Conservation (phyloP, 1,284 basidiomycete species). For the Ustilago bromivora region DNA sequence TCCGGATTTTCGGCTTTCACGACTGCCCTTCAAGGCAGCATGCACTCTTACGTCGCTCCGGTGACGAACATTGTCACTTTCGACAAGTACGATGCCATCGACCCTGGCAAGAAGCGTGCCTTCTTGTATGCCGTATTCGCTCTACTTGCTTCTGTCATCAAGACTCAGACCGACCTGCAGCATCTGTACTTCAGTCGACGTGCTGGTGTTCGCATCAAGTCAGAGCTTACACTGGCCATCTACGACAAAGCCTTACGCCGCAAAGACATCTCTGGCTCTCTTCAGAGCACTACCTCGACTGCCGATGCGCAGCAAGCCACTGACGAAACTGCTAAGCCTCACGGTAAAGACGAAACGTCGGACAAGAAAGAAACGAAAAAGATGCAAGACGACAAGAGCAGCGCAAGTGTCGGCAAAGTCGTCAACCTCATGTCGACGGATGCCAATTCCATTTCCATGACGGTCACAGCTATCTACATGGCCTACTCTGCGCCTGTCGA, state of each 20-base stretch:
- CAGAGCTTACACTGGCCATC: slow-evolving; percentile 82
- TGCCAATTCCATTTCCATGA: slow-evolving; percentile 21
- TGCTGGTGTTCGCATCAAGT: slow-evolving; percentile 77
- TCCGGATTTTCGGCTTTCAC: background rate
- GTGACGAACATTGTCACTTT: slow-evolving; percentile 2
- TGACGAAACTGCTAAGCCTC: slow-evolving; percentile 61
- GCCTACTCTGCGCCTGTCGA: slow-evolving; percentile 48
- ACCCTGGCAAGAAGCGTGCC: slow-evolving; percentile 31
- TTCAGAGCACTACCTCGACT: slow-evolving; percentile 75
- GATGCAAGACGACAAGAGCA: slow-evolving; percentile 23
- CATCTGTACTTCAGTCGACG: slow-evolving; percentile 81
- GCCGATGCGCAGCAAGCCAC: slow-evolving; percentile 71
- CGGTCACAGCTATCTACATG: slow-evolving; percentile 28
- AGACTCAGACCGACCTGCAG: slow-evolving; percentile 74
- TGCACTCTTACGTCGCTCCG: slow-evolving; percentile 3
- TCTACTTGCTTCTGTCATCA: slow-evolving; percentile 38
- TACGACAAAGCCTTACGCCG: slow-evolving; percentile 90
- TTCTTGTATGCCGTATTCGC: slow-evolving; percentile 50
- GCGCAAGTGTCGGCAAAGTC: slow-evolving; percentile 46
- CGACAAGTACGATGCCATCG: slow-evolving; percentile 6
- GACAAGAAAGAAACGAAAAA: slow-evolving; percentile 6
- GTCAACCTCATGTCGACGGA: slow-evolving; percentile 50
- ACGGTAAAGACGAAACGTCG: background rate
- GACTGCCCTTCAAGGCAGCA: background rate
- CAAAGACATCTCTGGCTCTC: slow-evolving; percentile 81